Evolutionary conservation across 352 stramenopile genomes (phyloP), one percentile per base, ranked within the genome.

Genomic region (Phytophthora sp.): DNA sequence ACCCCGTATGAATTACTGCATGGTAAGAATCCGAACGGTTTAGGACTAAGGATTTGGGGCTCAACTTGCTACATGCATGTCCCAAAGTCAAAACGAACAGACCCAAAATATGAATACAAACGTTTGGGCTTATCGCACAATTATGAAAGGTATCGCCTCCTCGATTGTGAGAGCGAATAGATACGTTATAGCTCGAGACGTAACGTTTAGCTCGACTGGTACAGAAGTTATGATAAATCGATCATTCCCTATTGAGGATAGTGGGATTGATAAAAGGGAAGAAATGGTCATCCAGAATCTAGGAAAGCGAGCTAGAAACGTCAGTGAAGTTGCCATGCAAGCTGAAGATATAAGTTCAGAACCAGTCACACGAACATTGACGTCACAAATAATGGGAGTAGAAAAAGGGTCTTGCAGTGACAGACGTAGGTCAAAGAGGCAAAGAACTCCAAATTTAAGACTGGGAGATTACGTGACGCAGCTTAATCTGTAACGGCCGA

Each of bases 121-220:
- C n/a, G n/a, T n/a, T n/a, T 23, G 33, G 42, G 9, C 45, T 57
- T 36, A 53, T 26, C 27, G 45, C 46, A 24, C 24, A 60, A 49
- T n/a, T n/a, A n/a, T n/a, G n/a, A n/a, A n/a, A n/a, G n/a, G n/a
- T n/a, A n/a, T n/a, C n/a, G n/a, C n/a, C n/a, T n/a, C n/a, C n/a
- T n/a, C n/a, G n/a, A n/a, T n/a, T n/a, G n/a, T n/a, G n/a, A n/a
- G n/a, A n/a, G n/a, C n/a, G n/a, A n/a, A n/a, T n/a, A n/a, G n/a
- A n/a, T n/a, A n/a, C n/a, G n/a, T n/a, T n/a, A n/a, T n/a, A n/a
- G n/a, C n/a, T n/a, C n/a, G n/a, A n/a, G n/a, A n/a, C n/a, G n/a
- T n/a, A n/a, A n/a, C n/a, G n/a, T n/a, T n/a, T n/a, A n/a, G n/a
- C n/a, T n/a, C n/a, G n/a, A 33, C 6, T 13, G 27, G 18, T 26